A percentile compares a stretch with the other conserved stretches of the same genome.
phyloP scores from a whole-genome alignment of 257 asterid genomes.

The Nicotiana sylvestris region DNA sequence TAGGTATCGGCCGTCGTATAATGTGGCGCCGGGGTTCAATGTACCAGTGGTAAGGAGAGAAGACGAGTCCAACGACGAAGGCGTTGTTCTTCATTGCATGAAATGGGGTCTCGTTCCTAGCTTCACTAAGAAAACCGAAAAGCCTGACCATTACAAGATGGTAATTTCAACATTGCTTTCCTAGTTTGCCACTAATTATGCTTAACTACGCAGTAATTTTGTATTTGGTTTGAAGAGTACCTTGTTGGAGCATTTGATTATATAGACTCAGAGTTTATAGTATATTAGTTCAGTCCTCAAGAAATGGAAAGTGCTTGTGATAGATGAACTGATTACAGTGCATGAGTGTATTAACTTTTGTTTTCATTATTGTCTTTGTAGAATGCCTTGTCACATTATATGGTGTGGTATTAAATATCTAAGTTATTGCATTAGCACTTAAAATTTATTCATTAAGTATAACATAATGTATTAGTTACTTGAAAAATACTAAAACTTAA shows the following conservation, averaged over 20 bases:
- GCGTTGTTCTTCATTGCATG: conserved; percentile 77
- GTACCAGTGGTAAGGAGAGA: conserved; percentile 79
- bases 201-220: neutral
- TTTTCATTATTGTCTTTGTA: neutral
- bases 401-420: neutral
- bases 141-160: conserved; percentile 82
- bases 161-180: conserved; percentile 26
- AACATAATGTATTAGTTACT: neutral
- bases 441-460: neutral
- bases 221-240: neutral
- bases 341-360: neutral
- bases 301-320: neutral
- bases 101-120: conserved; percentile 95
- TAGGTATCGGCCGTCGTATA: conserved; percentile 80
- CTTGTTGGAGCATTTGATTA: neutral
- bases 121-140: conserved; percentile 71
- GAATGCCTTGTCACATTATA: neutral
- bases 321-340: neutral
- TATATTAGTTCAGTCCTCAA: neutral
- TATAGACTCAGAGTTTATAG: neutral
- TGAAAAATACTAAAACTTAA: neutral
- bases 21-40: conserved; percentile 77
- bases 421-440: neutral
- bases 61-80: conserved; percentile 36
- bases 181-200: neutral